Evolutionary conservation across 345 rosid genomes (phyloP).

Genomic region (Populus euphratica): DNA sequence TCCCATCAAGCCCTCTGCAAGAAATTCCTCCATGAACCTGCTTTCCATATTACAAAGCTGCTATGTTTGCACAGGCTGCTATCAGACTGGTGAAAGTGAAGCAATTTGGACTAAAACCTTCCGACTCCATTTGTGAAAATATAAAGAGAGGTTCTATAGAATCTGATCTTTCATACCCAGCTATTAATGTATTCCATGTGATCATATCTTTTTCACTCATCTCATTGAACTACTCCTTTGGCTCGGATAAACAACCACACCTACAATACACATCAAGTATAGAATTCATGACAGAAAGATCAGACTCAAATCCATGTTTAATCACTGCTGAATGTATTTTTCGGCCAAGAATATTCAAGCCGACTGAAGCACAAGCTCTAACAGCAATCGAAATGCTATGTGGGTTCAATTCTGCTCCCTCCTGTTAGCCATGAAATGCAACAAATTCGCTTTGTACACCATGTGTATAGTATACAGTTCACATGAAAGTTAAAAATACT

Average conservation of each 20-base stretch:
- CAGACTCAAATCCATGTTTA: slow-evolving; percentile 57
- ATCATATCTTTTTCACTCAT: slow-evolving; percentile 69
- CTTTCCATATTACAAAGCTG: slow-evolving; percentile 62
- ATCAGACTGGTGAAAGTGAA: slow-evolving; percentile 68
- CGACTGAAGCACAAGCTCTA: slow-evolving; percentile 74
- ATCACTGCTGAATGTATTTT: slow-evolving; percentile 57
- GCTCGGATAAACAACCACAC: slow-evolving; percentile 59
- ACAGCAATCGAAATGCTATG: slow-evolving; percentile 72
- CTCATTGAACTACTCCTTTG: slow-evolving; percentile 56
- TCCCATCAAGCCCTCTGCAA: slow-evolving; percentile 52
- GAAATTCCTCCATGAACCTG: slow-evolving; percentile 75
- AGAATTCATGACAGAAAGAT: slow-evolving; percentile 82
- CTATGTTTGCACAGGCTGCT: slow-evolving; percentile 76
- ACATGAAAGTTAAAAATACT: neutral
- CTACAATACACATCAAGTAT: slow-evolving; percentile 85
- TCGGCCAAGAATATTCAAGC: slow-evolving; percentile 51
- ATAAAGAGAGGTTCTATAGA: slow-evolving; percentile 51
- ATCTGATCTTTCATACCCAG: slow-evolving; percentile 63
- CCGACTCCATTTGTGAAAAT: slow-evolving; percentile 58
- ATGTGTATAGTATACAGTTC: neutral
- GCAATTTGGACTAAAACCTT: slow-evolving; percentile 66
- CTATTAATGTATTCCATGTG: slow-evolving; percentile 79
- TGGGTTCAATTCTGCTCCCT: slow-evolving; percentile 53
- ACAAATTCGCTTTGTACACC: neutral
- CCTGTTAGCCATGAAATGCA: slow-evolving; percentile 42